Evolutionary conservation across 305 asterid species (phyloP), one percentile per base, ranked within the genome.

Genomic region (Nicotiana rustica): DNA sequence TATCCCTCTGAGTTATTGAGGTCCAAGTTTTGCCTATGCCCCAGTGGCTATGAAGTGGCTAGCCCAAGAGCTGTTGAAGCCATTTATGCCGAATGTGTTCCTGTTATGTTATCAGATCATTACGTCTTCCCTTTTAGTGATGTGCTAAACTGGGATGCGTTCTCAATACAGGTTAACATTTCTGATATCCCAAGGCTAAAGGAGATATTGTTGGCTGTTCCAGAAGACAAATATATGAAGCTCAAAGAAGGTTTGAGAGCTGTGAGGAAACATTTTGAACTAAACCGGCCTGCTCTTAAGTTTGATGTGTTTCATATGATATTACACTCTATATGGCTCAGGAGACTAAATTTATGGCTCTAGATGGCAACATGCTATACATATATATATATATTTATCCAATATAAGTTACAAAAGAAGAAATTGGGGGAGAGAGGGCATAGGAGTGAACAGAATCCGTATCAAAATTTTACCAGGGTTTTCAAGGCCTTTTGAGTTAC

Each of bases 1-100:
- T 96, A 94, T 60, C 87, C 88, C 15, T 83, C 84, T 4, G 83
- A 85, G 9, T 84, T 94, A 94, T 80, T 96, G 29, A 86, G 49
- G 8, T 92, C 99, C 80, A 90, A 86, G 89, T 96, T 87, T 81
- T 96, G 99, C 85, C 79, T 96, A 77, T 96, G 99, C 81, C 98
- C 98, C 9, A 94, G 98, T 62, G 99, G 99, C 6, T 88, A 91
- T 66, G 99, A 96, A 87, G 99, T 94, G 77, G 98, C 98, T 18
- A 96, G 97, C 87, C 99, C 99, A 65, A 92, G 99, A 88, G 89
- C 93, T 10, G 93, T 93, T 1, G 99, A 96, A 90, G 93, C 98
- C 73, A 87, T 96, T 82, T 93, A 94, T 15, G 90, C 97, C 0
- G 98, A 93, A 85, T 96, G 99, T 87, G 66, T 94, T 67, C 99